Conservation (phyloP, 2,329 filamentous ascomycete species). For the Colletotrichum chlorophyti region DNA sequence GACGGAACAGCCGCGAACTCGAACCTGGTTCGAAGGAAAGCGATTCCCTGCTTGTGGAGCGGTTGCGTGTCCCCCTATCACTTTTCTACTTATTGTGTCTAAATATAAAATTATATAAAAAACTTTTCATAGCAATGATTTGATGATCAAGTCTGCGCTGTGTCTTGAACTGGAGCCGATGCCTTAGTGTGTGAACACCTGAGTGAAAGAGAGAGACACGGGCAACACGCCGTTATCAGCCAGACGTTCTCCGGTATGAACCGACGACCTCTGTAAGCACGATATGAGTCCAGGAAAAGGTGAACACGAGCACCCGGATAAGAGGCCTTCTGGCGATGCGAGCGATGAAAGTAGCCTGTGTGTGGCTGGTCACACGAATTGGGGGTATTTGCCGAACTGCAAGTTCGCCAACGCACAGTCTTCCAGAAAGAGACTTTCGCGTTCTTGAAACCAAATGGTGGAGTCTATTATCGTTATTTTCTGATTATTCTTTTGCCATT, state of each 20-base stretch:
- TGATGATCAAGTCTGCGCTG: conserved; percentile 5
- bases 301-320: too few relatives aligned
- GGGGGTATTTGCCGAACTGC: not conserved
- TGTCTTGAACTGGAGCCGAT: not conserved
- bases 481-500: not conserved
- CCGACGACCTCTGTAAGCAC: too few relatives aligned
- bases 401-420: too few relatives aligned
- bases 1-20: not conserved
- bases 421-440: not conserved
- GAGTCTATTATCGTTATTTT: conserved; percentile 6
- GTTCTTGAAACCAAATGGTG: conserved; percentile 11
- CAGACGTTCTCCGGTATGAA: too few relatives aligned
- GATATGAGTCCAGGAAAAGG: too few relatives aligned
- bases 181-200: too few relatives aligned
- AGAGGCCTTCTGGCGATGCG: too few relatives aligned
- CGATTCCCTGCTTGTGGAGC: not conserved
- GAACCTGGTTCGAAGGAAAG: conserved; percentile 2
- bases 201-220: too few relatives aligned
- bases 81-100: conserved; percentile 12
- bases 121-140: conserved; percentile 8
- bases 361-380: too few relatives aligned
- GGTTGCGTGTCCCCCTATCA: conserved; percentile 1
- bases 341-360: too few relatives aligned
- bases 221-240: too few relatives aligned
- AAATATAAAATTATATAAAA: conserved; percentile 8